Evolutionary conservation across 2,329 filamentous ascomycete species (phyloP).

Genomic region (Penicillium sp.): DNA sequence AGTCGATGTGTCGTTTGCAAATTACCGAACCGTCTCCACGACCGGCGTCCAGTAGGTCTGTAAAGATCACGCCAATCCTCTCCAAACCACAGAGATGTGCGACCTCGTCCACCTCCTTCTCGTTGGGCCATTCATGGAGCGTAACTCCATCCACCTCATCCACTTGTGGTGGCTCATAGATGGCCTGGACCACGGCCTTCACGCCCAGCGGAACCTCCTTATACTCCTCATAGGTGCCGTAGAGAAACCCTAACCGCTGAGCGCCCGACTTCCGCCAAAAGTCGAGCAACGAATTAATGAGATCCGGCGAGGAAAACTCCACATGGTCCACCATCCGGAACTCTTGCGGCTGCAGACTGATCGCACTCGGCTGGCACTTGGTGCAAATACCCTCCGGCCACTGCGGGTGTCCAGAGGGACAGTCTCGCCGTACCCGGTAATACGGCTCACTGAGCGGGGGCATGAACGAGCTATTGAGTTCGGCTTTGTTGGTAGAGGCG

Average conservation of each 20-base stretch:
- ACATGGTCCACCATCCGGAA: constrained; percentile 98
- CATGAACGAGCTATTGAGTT: constrained; percentile 88
- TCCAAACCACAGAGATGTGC: constrained; percentile 76
- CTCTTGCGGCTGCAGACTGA: constrained; percentile 83
- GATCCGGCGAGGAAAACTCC: constrained; percentile 74
- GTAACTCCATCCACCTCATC: constrained; percentile 84
- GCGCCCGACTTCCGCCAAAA: constrained; percentile 79
- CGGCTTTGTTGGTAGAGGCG: constrained; percentile 88
- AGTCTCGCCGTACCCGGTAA: constrained; percentile 78
- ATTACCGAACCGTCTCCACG: constrained; percentile 74
- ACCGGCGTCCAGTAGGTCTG: constrained; percentile 76
- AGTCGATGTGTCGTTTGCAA: constrained; percentile 92
- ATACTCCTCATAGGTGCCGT: constrained; percentile 84
- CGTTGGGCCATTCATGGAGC: constrained; percentile 73
- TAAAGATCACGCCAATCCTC: constrained; percentile 87
- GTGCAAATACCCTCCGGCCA: constrained; percentile 97
- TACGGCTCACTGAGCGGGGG: constrained; percentile 87
- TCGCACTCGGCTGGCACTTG: constrained; percentile 95
- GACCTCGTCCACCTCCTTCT: constrained; percentile 69
- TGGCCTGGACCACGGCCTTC: constrained; percentile 91
- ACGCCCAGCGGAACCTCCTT: constrained; percentile 83
- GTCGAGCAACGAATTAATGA: constrained; percentile 83
- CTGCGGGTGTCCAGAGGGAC: constrained; percentile 80
- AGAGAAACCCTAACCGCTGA: constrained; percentile 81
- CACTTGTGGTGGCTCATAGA: constrained; percentile 89